Conservation (phyloP, 2,329 filamentous ascomycete species). For the Alternaria novae-zelandiae region DNA sequence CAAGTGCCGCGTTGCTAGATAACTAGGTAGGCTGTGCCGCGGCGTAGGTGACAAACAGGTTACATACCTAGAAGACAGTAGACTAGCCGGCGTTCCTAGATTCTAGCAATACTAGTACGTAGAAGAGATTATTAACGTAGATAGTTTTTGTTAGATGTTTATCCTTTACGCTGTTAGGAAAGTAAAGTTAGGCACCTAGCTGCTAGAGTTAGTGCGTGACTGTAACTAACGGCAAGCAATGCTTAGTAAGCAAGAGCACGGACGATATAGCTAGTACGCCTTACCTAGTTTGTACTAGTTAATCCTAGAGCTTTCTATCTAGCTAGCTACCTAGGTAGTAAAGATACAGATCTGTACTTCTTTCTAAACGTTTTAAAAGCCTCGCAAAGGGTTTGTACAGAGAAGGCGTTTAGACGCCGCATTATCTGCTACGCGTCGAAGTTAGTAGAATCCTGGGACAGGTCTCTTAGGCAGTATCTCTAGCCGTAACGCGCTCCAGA, state of each 20-base stretch:
- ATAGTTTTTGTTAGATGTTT: neutral
- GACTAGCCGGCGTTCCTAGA: neutral
- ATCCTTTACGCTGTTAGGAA: neutral
- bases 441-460: neutral
- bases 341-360: neutral
- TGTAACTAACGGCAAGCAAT: neutral
- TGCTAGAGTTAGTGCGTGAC: neutral
- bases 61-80: neutral
- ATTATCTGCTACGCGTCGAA: neutral
- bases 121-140: neutral
- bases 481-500: neutral
- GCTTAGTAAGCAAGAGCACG: neutral
- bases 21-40: neutral
- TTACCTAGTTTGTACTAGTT: neutral
- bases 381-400: neutral
- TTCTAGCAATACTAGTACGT: neutral
- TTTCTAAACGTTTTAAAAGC: neutral
- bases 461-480: too few species aligned
- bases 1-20: neutral
- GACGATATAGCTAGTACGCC: accelerated
- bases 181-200: neutral
- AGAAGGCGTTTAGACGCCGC: neutral
- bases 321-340: neutral
- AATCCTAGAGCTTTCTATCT: neutral
- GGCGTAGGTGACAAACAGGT: neutral